These are phyloP conservation scores for Lobosporangium transversale DNA, from an alignment of 192 early-diverging fungal genomes.

Conservation along the genomic window DNA sequence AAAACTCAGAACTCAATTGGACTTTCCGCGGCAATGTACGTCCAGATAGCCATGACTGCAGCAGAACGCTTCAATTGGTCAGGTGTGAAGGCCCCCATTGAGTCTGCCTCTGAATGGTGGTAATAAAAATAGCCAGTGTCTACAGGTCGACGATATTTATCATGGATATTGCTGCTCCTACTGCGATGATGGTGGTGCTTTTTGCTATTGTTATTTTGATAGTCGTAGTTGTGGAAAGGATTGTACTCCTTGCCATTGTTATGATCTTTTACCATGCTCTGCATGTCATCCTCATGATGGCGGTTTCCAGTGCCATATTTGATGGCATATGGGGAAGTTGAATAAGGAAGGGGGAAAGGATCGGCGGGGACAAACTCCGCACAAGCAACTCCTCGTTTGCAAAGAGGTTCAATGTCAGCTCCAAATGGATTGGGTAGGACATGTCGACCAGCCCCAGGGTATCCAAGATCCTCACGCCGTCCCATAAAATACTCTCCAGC, in stretches of 20 bases:
- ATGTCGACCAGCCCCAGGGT: conserved; percentile 55
- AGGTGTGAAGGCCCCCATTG: conserved; percentile 58
- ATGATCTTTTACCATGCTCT: too few relatives aligned
- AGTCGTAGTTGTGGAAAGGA: neutral
- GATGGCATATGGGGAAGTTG: conserved; percentile 28
- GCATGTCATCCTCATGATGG: neutral
- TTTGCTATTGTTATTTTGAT: neutral
- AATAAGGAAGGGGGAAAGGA: conserved; percentile 53
- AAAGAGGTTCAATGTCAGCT: conserved; percentile 61
- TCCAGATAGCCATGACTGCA: conserved; percentile 65
- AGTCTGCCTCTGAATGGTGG: conserved; percentile 64
- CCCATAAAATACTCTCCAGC: conserved; percentile 42
- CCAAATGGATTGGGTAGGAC: conserved; percentile 54
- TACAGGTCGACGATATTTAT: conserved; percentile 17
- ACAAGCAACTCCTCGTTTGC: conserved; percentile 63
- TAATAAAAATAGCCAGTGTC: conserved; percentile 64
- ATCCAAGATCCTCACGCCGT: conserved; percentile 38
- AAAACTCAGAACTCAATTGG: conserved; percentile 25
- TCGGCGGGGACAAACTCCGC: conserved; percentile 56
- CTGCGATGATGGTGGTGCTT: conserved; percentile 1
- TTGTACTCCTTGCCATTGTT: neutral
- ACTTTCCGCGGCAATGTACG: conserved; percentile 63
- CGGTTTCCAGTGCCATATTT: conserved; percentile 1
- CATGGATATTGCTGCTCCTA: neutral
- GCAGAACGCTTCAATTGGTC: conserved; percentile 62